Conservation (phyloP, 257 asterid species). For the Scutellaria baicalensis region DNA sequence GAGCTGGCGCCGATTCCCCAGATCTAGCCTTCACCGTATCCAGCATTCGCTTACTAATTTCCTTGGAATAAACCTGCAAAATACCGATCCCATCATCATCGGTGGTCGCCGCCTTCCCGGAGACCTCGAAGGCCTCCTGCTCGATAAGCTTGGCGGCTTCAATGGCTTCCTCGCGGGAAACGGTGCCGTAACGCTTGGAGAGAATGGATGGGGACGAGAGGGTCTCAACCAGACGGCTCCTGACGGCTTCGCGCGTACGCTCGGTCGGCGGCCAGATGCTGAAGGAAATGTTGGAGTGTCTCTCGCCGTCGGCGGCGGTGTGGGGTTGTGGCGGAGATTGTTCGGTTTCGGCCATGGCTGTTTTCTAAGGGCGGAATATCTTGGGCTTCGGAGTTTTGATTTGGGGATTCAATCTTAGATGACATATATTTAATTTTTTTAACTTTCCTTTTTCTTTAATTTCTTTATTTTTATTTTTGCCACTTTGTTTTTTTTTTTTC, state of each 20-base stretch:
- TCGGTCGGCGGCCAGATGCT: conserved; percentile 91
- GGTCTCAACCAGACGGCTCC: conserved; percentile 63
- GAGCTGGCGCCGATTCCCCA: conserved; percentile 25
- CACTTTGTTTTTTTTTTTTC: too few relatives aligned
- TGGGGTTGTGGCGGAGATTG: conserved; percentile 14
- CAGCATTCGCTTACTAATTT: conserved; percentile 76
- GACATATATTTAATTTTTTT: too few relatives aligned
- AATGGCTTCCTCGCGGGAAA: conserved; percentile 66
- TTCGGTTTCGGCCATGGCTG: conserved; percentile 32
- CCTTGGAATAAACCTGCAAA: conserved; percentile 78
- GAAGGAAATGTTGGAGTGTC: conserved; percentile 36
- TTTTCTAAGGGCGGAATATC: conserved; percentile 9
- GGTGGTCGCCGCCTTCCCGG: conserved; percentile 32
- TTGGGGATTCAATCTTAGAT: conserved; percentile 3
- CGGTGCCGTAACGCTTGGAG: conserved; percentile 79
- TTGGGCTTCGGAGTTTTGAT: conserved; percentile 13
- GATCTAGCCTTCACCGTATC: conserved; percentile 82
- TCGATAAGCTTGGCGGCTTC: conserved; percentile 56
- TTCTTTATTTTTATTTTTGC: too few relatives aligned
- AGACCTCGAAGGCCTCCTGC: conserved; percentile 57
- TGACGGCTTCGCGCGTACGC: conserved; percentile 85
- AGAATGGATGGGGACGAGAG: conserved; percentile 70
- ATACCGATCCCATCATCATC: conserved; percentile 77
- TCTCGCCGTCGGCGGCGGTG: conserved; percentile 15
- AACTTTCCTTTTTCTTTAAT: too few relatives aligned